Base-by-base conservation (phyloP, 768 basidiomycete genomes). In the Sistotremastrum suecicum region DNA sequence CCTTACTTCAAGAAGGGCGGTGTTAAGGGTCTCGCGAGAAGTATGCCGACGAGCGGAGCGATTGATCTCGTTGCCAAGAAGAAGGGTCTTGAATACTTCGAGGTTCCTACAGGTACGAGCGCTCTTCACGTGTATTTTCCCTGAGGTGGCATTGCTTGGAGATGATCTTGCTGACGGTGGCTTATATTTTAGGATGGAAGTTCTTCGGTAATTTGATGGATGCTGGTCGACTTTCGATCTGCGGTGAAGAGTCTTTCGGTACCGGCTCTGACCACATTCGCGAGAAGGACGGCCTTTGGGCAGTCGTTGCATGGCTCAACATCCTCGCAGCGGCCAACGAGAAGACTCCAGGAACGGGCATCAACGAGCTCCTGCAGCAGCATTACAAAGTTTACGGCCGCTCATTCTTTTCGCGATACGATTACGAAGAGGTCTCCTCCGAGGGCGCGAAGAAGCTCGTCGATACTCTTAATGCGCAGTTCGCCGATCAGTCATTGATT, bases 161-260 rank as follows among this genome's bases (percentile, higher is more conserved):
- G 12, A 34, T 34, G 37, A 32, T 7, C 4, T 5, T 7, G 9
- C 37, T 7, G 35, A 10, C 36, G 50, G 20, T 50, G 39, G 36
- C 20, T 41, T 45, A 34, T 33, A 9, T 39, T 34, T 10, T 52
- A 91, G 92, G 94, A 51, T 97, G 91, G 91, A 99, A 99, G 66
- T 99, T 99, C 76, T 99, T 99, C 60, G 95, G 95, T 41, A 99
- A 98, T 66, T 70, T 99, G 55, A 99, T 99, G 95, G 95, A 99
- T 61, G 95, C 95, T 12, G 94, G 92, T 0, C 75, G 89, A 39
- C 75, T 99, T 42, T 97, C 94, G 42, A 98, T 99, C 59, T 99
- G 95, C 57, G 95, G 95, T 47, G 95, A 99, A 62, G 95, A 99
- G 66, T 92, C 89, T 3, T 99, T 99, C 62, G 95, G 95, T 47